Base-by-base conservation (phyloP, 148 eudicot genomes). In the Fallopia convolvulus region DNA sequence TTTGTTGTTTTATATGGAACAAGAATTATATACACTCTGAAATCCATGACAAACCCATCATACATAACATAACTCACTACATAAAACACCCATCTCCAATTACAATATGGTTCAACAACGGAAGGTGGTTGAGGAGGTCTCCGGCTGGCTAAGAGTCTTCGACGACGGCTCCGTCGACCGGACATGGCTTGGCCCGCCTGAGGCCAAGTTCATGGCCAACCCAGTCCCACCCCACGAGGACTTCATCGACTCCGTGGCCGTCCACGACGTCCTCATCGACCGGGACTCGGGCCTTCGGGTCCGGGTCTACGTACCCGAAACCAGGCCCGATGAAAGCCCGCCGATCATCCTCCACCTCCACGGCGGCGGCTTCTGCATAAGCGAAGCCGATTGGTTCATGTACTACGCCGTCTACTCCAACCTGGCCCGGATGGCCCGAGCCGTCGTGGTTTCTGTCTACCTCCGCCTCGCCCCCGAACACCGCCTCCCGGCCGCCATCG, bases 361-460 rank as follows among this genome's bases (percentile, higher is more conserved):
- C 20, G 98, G 97, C 3, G 98, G 98, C 41, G 97, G 98, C 15
- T 91, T 91, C 78, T 93, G 98, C 84, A 79, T 91, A 15, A 89
- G 87, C 83, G 81, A 90, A 52, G 78, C 94, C 8, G 90, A 87
- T 74, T 91, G 91, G 90, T 87, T 72, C 78, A 87, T 93, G 94
- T 93, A 93, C 85, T 93, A 93, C 41, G 50, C 83, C 2, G 56
- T 88, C 46, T 93, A 89, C 81, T 56, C 89, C 11, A 78, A 82
- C 71, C 79, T 93, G 3, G 91, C 94, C 6, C 85, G 85, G 15
- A 13, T 46, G 5, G 76, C 84, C 20, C 49, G 66, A 6, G 89
- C 85, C 58, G 76, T 90, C 12, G 75, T 83, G 0, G 85, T 93
- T 32, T 91, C 97, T 1, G 87, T 85, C 14, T 93, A 86, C 79